Conservation (phyloP, 495 filamentous ascomycete species). For the Neurospora tetraspora region DNA sequence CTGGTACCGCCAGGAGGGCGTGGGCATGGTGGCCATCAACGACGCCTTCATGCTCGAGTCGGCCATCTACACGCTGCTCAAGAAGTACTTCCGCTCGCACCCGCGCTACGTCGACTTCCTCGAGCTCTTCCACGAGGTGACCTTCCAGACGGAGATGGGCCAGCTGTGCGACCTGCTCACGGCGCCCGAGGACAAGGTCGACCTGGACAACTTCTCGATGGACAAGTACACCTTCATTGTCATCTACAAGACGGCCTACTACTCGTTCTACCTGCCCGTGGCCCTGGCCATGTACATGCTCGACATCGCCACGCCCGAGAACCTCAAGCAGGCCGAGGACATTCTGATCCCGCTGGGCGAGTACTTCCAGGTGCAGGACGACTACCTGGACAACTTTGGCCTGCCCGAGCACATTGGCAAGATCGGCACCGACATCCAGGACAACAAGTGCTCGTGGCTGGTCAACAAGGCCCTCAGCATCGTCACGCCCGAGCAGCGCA, state of each 20-base stretch:
- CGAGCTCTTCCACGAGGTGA: conserved; percentile 91
- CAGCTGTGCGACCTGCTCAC: conserved; percentile 92
- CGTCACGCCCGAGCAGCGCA: conserved; percentile 70
- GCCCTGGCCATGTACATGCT: conserved; percentile 77
- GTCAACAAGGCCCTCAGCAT: conserved; percentile 83
- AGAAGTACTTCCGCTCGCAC: conserved; percentile 83
- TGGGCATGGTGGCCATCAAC: conserved; percentile 95
- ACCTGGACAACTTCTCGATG: conserved; percentile 87
- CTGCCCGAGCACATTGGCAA: conserved; percentile 87
- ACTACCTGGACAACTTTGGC: conserved; percentile 96
- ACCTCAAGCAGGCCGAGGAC: conserved; percentile 74
- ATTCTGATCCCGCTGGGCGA: conserved; percentile 98
- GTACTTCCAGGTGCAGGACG: conserved; percentile 98
- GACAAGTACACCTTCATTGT: conserved; percentile 98
- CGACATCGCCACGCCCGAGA: conserved; percentile 68
- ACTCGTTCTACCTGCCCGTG: conserved; percentile 98
- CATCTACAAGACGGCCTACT: conserved; percentile 98
- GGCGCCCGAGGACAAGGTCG: conserved; percentile 81
- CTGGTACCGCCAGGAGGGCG: conserved; percentile 82
- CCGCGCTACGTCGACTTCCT: conserved; percentile 78
- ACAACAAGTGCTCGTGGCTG: conserved; percentile 98
- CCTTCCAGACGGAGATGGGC: conserved; percentile 88
- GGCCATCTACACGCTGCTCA: conserved; percentile 80
- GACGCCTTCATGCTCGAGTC: conserved; percentile 94
- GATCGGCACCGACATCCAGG: conserved; percentile 96